phyloP scores from a whole-genome alignment of 169 alveolate species.

The Cryptosporidium sp. region DNA sequence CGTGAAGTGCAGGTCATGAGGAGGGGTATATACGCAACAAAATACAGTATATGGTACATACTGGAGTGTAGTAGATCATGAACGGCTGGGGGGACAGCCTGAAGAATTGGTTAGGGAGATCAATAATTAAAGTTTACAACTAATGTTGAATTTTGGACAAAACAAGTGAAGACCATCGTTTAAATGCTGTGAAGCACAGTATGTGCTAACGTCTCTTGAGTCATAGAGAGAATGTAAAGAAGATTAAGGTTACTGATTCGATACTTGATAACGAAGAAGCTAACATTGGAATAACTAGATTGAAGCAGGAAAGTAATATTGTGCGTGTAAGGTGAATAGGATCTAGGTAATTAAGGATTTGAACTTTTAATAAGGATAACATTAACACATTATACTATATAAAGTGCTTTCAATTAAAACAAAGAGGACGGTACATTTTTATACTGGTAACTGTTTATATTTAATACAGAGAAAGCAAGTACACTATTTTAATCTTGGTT shows the following conservation, averaged over 20 bases:
- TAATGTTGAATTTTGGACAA: conserved; percentile 25
- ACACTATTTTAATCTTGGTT: not conserved
- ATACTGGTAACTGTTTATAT: not conserved
- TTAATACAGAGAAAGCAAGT: not conserved
- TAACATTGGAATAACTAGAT: conserved; percentile 23
- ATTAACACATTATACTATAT: not conserved
- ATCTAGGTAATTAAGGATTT: conserved; percentile 3
- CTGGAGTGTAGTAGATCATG: conserved; percentile 26
- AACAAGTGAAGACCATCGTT: conserved; percentile 17
- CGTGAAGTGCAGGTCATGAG: conserved; percentile 28
- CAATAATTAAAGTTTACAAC: conserved; percentile 18
- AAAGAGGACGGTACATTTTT: not conserved
- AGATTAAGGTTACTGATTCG: conserved; percentile 28
- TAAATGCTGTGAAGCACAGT: conserved; percentile 46
- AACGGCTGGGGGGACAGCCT: conserved; percentile 13
- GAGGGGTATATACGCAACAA: conserved; percentile 32
- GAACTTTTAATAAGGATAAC: not conserved
- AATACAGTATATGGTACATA: conserved; percentile 6
- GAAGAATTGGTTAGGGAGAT: not conserved
- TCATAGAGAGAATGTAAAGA: conserved; percentile 25
- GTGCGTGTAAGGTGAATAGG: conserved; percentile 16
- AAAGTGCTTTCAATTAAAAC: not conserved
- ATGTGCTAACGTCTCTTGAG: conserved; percentile 46
- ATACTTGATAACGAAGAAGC: conserved; percentile 31
- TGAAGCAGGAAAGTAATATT: conserved; percentile 28